Conservation (phyloP, 805 yeast species). For the Wickerhamiella sorbophila region DNA sequence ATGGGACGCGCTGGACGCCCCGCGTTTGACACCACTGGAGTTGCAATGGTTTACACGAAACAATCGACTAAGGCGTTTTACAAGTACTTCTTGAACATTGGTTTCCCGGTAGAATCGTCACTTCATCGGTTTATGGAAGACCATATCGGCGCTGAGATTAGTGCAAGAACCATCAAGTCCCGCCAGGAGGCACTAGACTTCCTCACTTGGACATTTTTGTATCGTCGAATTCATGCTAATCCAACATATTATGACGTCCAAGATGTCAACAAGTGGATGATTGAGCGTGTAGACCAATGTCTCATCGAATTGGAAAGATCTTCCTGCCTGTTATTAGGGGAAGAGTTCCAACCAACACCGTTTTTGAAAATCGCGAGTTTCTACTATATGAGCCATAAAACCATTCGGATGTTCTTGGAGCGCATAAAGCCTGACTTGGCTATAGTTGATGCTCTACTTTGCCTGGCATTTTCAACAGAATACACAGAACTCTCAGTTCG, state of each 20-base stretch:
- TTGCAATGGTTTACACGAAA: constrained; percentile 60
- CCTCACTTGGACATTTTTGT: constrained; percentile 62
- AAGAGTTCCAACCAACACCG: constrained; percentile 43
- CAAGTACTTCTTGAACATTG: constrained; percentile 63
- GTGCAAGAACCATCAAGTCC: constrained; percentile 50
- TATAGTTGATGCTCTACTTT: constrained; percentile 49
- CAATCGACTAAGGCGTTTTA: constrained; percentile 62
- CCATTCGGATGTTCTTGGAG: constrained; percentile 54
- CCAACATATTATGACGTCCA: constrained; percentile 58
- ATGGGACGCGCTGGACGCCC: constrained; percentile 83
- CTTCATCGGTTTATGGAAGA: constrained; percentile 63
- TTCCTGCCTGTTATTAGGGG: constrained; percentile 23
- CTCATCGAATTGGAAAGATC: constrained; percentile 57
- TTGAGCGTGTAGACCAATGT: constrained; percentile 47
- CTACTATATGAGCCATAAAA: constrained; percentile 83
- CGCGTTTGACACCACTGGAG: constrained; percentile 65
- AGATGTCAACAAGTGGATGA: constrained; percentile 24
- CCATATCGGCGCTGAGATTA: constrained; percentile 70
- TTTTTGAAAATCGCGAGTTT: constrained; percentile 75
- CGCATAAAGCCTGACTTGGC: constrained; percentile 25
- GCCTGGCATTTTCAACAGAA: constrained; percentile 55
- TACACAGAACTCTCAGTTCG: constrained; percentile 81
- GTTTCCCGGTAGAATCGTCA: constrained; percentile 73
- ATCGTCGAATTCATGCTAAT: constrained; percentile 59
- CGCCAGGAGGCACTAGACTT: constrained; percentile 63